These are phyloP conservation scores for Staphylotrichum tortipilum DNA, from an alignment of 495 filamentous ascomycete species.

Conservation along the genomic window DNA sequence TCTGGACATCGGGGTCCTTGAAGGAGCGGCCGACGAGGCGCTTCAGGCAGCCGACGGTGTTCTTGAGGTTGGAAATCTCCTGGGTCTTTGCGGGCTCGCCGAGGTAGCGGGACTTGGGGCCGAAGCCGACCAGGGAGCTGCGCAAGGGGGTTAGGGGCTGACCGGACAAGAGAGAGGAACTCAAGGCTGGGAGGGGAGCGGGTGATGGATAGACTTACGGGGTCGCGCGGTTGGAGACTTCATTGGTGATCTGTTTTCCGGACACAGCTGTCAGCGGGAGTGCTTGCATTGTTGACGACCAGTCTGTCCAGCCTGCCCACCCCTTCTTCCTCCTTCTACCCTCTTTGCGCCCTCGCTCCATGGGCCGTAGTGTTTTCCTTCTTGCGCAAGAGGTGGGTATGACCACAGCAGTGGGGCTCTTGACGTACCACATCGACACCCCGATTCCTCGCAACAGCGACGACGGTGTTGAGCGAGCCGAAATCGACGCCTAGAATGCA, in stretches of 20 bases:
- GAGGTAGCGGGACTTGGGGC: slow-evolving; percentile 82
- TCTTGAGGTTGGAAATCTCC: slow-evolving; percentile 98
- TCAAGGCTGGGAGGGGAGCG: background rate
- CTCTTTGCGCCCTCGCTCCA: no score
- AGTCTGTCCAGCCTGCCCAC: no score
- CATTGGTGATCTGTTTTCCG: slow-evolving; percentile 89
- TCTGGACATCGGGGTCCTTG: slow-evolving; percentile 82
- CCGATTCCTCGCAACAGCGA: slow-evolving; percentile 94
- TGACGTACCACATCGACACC: slow-evolving; percentile 96
- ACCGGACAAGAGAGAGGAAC: no score
- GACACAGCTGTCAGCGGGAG: background rate
- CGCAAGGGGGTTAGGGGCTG: slow-evolving; percentile 7
- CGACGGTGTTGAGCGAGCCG: slow-evolving; percentile 92
- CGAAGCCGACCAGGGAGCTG: slow-evolving; percentile 91
- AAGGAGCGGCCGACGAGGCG: slow-evolving; percentile 78
- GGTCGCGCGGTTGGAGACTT: slow-evolving; percentile 96
- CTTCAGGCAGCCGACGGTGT: slow-evolving; percentile 89
- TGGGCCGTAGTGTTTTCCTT: no score
- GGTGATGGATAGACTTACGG: slow-evolving; percentile 70
- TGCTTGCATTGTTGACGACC: background rate
- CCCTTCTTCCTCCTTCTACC: no score
- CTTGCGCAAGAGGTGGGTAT: background rate
- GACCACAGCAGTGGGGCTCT: slow-evolving; percentile 2
- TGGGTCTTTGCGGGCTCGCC: slow-evolving; percentile 96
- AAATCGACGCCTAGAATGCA: slow-evolving; percentile 69